Evolutionary conservation across 2,329 filamentous ascomycete species (phyloP), one percentile per base, ranked within the genome.

Genomic region (Pseudocercospora pini-densiflorae): DNA sequence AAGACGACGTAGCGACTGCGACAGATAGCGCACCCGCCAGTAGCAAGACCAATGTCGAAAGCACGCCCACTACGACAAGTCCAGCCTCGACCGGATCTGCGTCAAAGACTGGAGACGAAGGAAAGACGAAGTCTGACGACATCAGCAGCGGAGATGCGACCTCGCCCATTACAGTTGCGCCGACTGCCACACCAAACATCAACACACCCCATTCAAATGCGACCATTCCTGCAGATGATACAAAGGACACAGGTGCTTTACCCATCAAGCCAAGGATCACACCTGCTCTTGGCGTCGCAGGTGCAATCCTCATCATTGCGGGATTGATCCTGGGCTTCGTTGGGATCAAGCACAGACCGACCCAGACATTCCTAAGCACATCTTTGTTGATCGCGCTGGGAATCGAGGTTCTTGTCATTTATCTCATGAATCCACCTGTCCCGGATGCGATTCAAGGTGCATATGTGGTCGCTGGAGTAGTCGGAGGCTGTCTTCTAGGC

Each of bases 391-490:
- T 87, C 23, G 87, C 89, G 53, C 81, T 97, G 40, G 89, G 91
- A 16, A 89, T 95, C 12, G 88, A 91, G 76, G 82, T 97, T 2
- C 83, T 98, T 23, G 92, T 97, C 62, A 79, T 97, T 53, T 97
- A 97, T 77, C 90, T 97, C 45, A 95, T 96, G 90, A 90, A 85
- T 62, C 86, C 89, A 0, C 93, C 93, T 0, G 86, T 97, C 45
- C 88, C 85, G 66, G 82, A 91, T 76, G 91, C 88, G 0, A 82
- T 95, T 2, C 93, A 97, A 79, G 94, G 93, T 27, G 94, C 89
- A 31, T 97, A 95, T 77, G 87, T 98, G 40, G 91, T 93, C 6
- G 94, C 93, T 2, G 87, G 86, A 2, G 85, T 92, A 40, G 79
- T 93, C 68, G 90, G 93, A 0, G 93, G 93, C 1, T 76, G 89